These are phyloP conservation scores for Aspergillus homomorphus DNA, from an alignment of 495 filamentous ascomycete genomes.

Conservation along the genomic window DNA sequence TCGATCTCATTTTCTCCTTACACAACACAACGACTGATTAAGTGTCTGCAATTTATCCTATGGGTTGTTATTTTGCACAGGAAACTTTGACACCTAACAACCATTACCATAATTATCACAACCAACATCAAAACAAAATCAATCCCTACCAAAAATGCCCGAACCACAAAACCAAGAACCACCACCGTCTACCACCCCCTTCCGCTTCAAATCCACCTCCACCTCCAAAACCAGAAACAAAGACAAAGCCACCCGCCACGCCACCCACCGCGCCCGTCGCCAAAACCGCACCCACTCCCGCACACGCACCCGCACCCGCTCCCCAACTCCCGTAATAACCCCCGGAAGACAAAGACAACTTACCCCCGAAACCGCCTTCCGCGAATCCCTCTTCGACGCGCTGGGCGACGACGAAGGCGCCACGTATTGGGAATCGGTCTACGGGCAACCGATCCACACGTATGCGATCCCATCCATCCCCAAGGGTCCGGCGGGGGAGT, in stretches of 20 bases:
- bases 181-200: constrained; percentile 6
- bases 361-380: constrained; percentile 71
- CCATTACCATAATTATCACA: constrained; percentile 31
- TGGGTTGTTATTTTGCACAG: too few relatives aligned
- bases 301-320: not conserved
- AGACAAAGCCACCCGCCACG: constrained; percentile 46
- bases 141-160: constrained; percentile 15
- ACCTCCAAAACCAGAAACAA: constrained; percentile 12
- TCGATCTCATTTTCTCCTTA: too few relatives aligned
- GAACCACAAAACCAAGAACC: constrained; percentile 18
- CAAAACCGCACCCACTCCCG: not conserved
- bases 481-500: constrained; percentile 50
- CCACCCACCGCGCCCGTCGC: constrained; percentile 91
- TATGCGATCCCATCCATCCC: constrained; percentile 46
- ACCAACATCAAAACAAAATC: constrained; percentile 29
- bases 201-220: constrained; percentile 5
- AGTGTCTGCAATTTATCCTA: too few relatives aligned
- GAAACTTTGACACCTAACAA: too few relatives aligned
- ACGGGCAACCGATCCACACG: constrained; percentile 83
- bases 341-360: constrained; percentile 15
- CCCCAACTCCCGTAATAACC: constrained; percentile 14
- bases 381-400: constrained; percentile 97
- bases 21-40: too few relatives aligned
- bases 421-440: constrained; percentile 89
- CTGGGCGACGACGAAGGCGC: constrained; percentile 97